Percentiles rank a stretch among this genome's conserved stretches.
phyloP scores from a whole-genome alignment of 176 grass and related monocot genomes.

The Themeda triandra region DNA sequence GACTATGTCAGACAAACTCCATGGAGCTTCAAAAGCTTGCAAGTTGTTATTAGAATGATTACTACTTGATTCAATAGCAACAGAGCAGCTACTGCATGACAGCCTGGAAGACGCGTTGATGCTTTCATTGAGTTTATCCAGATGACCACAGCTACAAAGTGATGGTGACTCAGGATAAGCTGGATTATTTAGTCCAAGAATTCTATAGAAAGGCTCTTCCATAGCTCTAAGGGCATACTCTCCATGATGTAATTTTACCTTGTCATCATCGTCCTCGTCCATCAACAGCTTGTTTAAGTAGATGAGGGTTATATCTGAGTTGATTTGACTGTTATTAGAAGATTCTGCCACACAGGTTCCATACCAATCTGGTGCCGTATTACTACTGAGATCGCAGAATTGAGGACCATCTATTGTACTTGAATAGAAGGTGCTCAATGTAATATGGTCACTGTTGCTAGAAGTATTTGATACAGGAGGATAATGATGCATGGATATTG shows the following conservation, averaged over 20 bases:
- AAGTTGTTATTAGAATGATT: not conserved
- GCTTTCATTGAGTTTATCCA: conserved; percentile 9
- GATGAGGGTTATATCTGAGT: conserved; percentile 45
- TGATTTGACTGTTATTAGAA: conserved; percentile 10
- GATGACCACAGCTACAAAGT: not conserved
- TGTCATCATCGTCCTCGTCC: conserved; percentile 53
- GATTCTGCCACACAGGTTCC: not conserved
- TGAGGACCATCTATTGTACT: not conserved
- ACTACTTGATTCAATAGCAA: conserved; percentile 5
- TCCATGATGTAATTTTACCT: conserved; percentile 28
- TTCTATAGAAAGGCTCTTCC: conserved; percentile 59
- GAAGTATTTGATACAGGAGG: not conserved
- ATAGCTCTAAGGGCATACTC: conserved; percentile 41
- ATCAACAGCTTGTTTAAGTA: conserved; percentile 52
- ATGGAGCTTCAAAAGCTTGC: conserved; percentile 17
- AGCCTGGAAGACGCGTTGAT: conserved; percentile 16
- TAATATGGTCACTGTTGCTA: not conserved
- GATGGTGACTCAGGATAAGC: conserved; percentile 7
- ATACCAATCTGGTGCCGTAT: not conserved
- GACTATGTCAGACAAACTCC: conserved; percentile 26
- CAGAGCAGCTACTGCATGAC: conserved; percentile 33
- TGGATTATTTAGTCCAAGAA: no score
- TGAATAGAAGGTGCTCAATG: not conserved
- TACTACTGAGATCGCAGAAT: not conserved
- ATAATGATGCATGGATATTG: conserved; percentile 6